A percentile compares a stretch with the other conserved stretches of the same genome.
Evolutionary conservation across 2,329 filamentous ascomycete genomes (phyloP).

Genomic region (Tolypocladium pustulatum): DNA sequence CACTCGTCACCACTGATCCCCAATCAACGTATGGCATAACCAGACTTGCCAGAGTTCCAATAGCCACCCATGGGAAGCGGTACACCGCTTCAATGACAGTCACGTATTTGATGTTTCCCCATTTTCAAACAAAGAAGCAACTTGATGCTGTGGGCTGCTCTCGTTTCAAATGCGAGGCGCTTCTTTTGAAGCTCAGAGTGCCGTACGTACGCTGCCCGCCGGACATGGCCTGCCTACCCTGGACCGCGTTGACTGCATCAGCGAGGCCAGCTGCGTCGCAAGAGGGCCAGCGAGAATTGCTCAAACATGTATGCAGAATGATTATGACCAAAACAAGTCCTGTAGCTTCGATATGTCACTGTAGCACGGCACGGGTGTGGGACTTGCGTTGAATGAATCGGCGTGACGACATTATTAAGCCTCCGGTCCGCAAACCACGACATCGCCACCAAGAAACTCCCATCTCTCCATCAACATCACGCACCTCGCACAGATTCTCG

Average conservation of each 20-base stretch:
- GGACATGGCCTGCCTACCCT: not conserved
- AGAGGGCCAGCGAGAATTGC: not conserved
- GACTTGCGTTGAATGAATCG: not conserved
- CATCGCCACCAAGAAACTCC: constrained; percentile 1
- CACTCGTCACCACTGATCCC: no score
- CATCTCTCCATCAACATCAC: not conserved
- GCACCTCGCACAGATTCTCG: not conserved
- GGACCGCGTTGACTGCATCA: not conserved
- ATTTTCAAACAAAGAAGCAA: no score
- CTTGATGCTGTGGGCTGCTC: no score
- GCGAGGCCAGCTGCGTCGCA: no score
- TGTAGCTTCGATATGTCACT: not conserved
- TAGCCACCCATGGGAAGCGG: no score
- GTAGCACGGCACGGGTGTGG: not conserved
- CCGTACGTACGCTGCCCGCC: no score
- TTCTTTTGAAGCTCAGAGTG: no score
- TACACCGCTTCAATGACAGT: no score
- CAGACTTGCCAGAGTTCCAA: no score
- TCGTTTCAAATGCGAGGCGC: no score
- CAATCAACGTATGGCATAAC: no score
- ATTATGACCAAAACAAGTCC: not conserved
- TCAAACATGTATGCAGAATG: not conserved
- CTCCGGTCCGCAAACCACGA: not conserved
- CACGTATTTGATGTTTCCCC: no score
- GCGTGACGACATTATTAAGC: constrained; percentile 10